Evolutionary conservation across 1,284 basidiomycete genomes (phyloP).

Genomic region (Ganoderma lucidum): DNA sequence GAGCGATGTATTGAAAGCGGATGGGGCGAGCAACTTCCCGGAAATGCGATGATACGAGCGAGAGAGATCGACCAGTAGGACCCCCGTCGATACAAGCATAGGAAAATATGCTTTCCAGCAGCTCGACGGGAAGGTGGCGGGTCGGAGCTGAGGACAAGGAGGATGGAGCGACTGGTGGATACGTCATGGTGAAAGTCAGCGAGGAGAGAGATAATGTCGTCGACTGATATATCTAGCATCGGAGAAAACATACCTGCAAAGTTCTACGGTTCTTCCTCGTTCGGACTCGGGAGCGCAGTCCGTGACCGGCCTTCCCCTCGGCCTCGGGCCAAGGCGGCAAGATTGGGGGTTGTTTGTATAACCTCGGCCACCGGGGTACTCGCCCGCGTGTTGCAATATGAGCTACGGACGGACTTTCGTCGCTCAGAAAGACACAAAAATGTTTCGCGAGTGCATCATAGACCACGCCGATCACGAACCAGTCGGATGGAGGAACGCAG

Average conservation of each 20-base stretch:
- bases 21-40: slow-evolving; percentile 9
- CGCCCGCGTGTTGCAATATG: background rate
- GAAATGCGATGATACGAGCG: slow-evolving; percentile 16
- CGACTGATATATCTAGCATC: background rate
- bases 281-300: background rate
- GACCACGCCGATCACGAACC: background rate
- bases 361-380: slow-evolving; percentile 9
- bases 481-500: background rate
- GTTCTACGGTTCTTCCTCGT: background rate
- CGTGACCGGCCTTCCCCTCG: background rate
- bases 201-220: background rate
- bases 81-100: slow-evolving; percentile 26
- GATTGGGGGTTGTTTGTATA: background rate
- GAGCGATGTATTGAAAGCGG: slow-evolving; percentile 18
- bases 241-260: background rate
- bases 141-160: background rate
- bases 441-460: background rate
- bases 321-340: background rate
- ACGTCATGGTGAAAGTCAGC: background rate
- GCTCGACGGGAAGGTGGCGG: slow-evolving; percentile 16
- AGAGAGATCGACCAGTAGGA: slow-evolving; percentile 24
- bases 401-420: background rate
- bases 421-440: background rate
- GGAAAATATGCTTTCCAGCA: slow-evolving; percentile 19
- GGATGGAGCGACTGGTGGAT: background rate